Evolutionary conservation across 2,329 filamentous ascomycete genomes (phyloP).

Genomic region (Nemania serpens): DNA sequence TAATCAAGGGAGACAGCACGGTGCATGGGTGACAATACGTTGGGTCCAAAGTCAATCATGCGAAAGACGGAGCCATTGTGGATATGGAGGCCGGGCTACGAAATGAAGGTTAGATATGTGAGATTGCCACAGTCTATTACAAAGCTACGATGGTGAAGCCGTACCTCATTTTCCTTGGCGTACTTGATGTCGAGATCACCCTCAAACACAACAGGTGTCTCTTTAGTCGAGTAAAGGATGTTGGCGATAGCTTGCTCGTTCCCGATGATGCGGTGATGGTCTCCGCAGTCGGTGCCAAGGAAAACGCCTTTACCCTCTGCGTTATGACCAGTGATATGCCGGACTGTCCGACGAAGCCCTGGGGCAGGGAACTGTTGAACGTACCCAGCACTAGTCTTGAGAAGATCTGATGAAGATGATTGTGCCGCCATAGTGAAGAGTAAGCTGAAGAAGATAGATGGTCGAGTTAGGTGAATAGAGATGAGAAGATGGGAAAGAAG

Average conservation of each 20-base stretch:
- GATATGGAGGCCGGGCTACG: not conserved
- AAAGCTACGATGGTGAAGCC: no score
- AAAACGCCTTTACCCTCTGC: constrained; percentile 35
- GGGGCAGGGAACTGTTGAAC: constrained; percentile 18
- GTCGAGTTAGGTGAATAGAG: no score
- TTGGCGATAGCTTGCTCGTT: constrained; percentile 37
- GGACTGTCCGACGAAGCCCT: constrained; percentile 21
- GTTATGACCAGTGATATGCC: constrained; percentile 33
- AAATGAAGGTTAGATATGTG: no score
- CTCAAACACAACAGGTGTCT: constrained; percentile 35
- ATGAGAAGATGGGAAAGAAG: no score
- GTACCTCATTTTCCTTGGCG: constrained; percentile 23
- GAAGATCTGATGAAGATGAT: no score
- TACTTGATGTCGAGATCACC: constrained; percentile 31
- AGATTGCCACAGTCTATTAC: no score
- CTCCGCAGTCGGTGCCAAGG: constrained; percentile 35
- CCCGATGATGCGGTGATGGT: constrained; percentile 35
- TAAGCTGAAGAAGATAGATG: no score
- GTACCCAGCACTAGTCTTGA: constrained; percentile 3
- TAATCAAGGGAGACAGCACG: constrained; percentile 28
- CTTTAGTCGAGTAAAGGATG: constrained; percentile 38
- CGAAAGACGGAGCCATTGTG: constrained; percentile 23
- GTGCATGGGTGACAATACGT: constrained; percentile 21
- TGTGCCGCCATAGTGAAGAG: no score
- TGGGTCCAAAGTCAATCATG: constrained; percentile 32